phyloP scores from a whole-genome alignment of 2,329 filamentous ascomycete genomes.

The Colletotrichum siamense region DNA sequence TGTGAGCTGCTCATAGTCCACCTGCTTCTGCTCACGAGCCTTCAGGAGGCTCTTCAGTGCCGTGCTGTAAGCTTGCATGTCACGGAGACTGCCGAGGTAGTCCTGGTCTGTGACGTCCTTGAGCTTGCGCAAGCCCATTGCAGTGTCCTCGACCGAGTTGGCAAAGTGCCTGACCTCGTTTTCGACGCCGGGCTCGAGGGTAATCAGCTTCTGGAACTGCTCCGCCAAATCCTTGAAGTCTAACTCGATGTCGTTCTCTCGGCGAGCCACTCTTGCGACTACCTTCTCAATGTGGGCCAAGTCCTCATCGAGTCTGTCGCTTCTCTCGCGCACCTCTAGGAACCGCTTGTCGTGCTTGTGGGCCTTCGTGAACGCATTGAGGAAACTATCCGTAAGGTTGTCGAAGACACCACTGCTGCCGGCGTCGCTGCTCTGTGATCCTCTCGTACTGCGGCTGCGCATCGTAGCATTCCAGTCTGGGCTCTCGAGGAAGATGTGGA shows the following conservation, averaged over 20 bases:
- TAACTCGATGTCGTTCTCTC: constrained; percentile 84
- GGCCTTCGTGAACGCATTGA: constrained; percentile 96
- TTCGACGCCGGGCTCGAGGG: constrained; percentile 87
- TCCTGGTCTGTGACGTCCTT: constrained; percentile 94
- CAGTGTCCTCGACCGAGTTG: constrained; percentile 83
- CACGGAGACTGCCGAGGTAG: constrained; percentile 88
- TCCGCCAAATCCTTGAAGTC: constrained; percentile 90
- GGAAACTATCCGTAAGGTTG: constrained; percentile 92
- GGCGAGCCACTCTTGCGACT: constrained; percentile 85
- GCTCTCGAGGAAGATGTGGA: constrained; percentile 91
- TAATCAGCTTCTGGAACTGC: constrained; percentile 93
- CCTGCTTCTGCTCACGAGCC: constrained; percentile 94
- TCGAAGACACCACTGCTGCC: constrained; percentile 81
- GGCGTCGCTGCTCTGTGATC: constrained; percentile 55
- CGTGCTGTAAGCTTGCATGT: constrained; percentile 95
- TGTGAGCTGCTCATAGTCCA: constrained; percentile 94
- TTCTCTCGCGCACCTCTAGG: constrained; percentile 89
- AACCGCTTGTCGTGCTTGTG: constrained; percentile 96
- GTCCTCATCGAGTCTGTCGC: constrained; percentile 94
- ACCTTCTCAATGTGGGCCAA: constrained; percentile 93
- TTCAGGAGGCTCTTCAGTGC: constrained; percentile 88
- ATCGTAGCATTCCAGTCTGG: constrained; percentile 97
- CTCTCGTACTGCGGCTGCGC: constrained; percentile 75
- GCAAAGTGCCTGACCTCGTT: constrained; percentile 84
- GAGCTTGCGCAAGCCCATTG: constrained; percentile 77